phyloP scores from a whole-genome alignment of 768 basidiomycete genomes.

The Termitomyces sp. region DNA sequence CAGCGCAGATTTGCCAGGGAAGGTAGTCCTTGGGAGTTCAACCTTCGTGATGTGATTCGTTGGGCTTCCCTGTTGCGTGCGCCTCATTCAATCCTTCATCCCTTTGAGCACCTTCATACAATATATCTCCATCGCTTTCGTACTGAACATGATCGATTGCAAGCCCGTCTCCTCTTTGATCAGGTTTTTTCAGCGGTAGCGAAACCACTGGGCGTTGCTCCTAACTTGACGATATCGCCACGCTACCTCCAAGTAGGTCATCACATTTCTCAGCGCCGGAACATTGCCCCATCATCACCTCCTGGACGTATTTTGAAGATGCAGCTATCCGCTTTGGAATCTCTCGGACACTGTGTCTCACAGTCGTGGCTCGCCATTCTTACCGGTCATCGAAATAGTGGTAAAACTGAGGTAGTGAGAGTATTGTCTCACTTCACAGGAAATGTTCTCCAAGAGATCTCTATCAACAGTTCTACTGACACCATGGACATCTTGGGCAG shows the following conservation, averaged over 20 bases:
- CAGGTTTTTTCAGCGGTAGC: slow-evolving; percentile 36
- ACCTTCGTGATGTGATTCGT: slow-evolving; percentile 88
- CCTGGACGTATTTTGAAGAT: slow-evolving; percentile 51
- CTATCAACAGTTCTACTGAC: slow-evolving; percentile 83
- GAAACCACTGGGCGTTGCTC: slow-evolving; percentile 18
- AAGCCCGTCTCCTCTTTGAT: slow-evolving; percentile 50
- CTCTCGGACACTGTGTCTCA: slow-evolving; percentile 66
- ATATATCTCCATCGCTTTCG: slow-evolving; percentile 89
- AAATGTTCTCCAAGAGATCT: slow-evolving; percentile 60
- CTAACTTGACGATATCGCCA: slow-evolving; percentile 39
- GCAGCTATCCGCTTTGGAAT: slow-evolving; percentile 65
- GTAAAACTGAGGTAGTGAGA: slow-evolving; percentile 76
- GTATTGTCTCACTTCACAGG: slow-evolving; percentile 70
- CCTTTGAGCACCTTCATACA: slow-evolving; percentile 58
- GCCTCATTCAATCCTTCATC: slow-evolving; percentile 32
- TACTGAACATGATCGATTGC: slow-evolving; percentile 54
- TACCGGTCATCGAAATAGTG: slow-evolving; percentile 65
- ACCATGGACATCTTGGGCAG: slow-evolving; percentile 92
- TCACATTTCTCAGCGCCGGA: slow-evolving; percentile 34
- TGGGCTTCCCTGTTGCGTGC: slow-evolving; percentile 64
- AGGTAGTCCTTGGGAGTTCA: slow-evolving; percentile 97
- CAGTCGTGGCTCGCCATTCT: slow-evolving; percentile 88
- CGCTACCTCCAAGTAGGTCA: slow-evolving; percentile 63
- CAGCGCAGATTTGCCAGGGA: slow-evolving; percentile 66
- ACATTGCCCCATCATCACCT: slow-evolving; percentile 28